Percentiles rank a stretch among this genome's conserved stretches.
Conservation (phyloP, 495 filamentous ascomycete species). For the Xylaria nigripes region DNA sequence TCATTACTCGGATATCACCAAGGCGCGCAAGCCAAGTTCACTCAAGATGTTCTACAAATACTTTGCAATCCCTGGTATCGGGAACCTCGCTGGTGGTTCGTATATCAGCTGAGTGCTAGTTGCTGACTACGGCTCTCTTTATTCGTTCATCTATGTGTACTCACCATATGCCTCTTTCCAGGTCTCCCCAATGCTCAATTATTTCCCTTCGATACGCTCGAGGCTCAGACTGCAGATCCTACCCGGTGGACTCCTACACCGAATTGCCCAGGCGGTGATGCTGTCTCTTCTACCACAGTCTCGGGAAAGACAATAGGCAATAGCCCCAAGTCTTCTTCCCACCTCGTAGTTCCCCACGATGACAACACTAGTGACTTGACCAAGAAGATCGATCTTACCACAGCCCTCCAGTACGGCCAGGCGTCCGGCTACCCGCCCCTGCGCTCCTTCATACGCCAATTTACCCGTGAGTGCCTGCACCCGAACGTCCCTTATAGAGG, state of each 20-base stretch:
- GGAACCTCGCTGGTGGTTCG: conserved; percentile 82
- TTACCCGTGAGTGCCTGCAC: conserved; percentile 68
- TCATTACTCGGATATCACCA: conserved; percentile 62
- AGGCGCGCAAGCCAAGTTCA: conserved; percentile 50
- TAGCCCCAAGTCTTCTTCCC: conserved; percentile 28
- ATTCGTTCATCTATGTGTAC: neutral
- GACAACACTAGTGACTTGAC: conserved; percentile 43
- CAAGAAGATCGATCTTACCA: conserved; percentile 68
- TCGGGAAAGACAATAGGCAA: neutral
- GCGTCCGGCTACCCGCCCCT: conserved; percentile 71
- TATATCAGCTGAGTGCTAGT: neutral
- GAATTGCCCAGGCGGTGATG: conserved; percentile 42
- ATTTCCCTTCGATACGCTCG: conserved; percentile 87
- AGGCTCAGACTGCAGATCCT: conserved; percentile 66
- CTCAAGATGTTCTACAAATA: conserved; percentile 83
- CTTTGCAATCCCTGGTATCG: conserved; percentile 69
- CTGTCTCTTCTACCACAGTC: neutral
- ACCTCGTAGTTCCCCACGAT: conserved; percentile 63
- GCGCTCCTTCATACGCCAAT: conserved; percentile 64
- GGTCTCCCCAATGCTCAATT: conserved; percentile 70
- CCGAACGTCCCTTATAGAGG: conserved; percentile 67
- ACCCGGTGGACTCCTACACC: conserved; percentile 63
- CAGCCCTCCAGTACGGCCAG: conserved; percentile 79
- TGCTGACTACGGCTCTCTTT: neutral
- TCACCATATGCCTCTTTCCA: conserved; percentile 22